These are phyloP conservation scores for Pichia paraexigua DNA, from an alignment of 805 yeast genomes.

Conservation along the genomic window DNA sequence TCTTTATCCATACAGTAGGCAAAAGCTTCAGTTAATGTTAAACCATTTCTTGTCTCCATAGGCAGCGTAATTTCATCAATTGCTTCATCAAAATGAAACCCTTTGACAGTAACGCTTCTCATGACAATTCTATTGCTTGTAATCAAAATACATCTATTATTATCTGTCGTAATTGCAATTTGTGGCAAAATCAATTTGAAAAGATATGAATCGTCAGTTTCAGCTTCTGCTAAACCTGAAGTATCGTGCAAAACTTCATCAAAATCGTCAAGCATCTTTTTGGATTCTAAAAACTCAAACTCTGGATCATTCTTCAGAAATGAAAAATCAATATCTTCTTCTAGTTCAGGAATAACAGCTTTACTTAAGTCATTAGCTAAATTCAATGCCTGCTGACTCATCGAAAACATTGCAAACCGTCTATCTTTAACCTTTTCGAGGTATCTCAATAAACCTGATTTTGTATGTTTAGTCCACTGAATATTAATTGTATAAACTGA, in stretches of 20 bases:
- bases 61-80: constrained; percentile 32
- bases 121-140: constrained; percentile 54
- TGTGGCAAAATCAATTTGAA: constrained; percentile 79
- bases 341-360: not conserved
- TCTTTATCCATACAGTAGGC: constrained; percentile 41
- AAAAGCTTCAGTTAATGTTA: constrained; percentile 48
- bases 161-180: constrained; percentile 47
- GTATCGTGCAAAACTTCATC: constrained; percentile 42
- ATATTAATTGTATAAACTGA: constrained; percentile 66
- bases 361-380: constrained; percentile 23
- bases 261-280: constrained; percentile 35
- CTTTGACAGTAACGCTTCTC: constrained; percentile 39
- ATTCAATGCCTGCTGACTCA: constrained; percentile 25
- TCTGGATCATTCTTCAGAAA: constrained; percentile 9
- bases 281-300: constrained; percentile 15
- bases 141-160: constrained; percentile 40
- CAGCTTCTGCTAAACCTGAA: constrained; percentile 13
- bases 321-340: constrained; percentile 2
- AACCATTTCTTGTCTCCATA: constrained; percentile 51
- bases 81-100: constrained; percentile 30
- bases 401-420: constrained; percentile 21
- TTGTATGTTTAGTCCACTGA: constrained; percentile 66
- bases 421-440: constrained; percentile 27
- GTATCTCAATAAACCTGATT: constrained; percentile 57
- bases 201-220: constrained; percentile 32